Base-by-base conservation (phyloP, 148 eudicot species). In the Polygonum maritimum region DNA sequence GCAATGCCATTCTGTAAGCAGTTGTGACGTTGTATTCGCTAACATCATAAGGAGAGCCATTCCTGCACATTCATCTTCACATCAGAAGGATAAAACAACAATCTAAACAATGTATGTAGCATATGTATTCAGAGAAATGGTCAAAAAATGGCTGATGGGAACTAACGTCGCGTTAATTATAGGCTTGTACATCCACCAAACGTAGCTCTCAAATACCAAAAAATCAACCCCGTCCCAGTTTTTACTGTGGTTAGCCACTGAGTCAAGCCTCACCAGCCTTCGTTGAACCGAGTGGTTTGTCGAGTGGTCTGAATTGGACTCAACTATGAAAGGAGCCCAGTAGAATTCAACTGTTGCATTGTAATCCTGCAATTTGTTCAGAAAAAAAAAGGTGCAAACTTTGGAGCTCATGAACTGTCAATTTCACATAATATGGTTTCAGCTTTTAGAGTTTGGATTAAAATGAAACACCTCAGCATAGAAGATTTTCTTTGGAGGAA, bases 141-240 rank as follows among this genome's bases (percentile, higher is more conserved):
- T 13, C 19, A 3, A 60, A 9, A 60, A 60, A 22, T 11, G 16
- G 38, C 10, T 60, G 38, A 67, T 36, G 16, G 5, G 71, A 67
- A 78, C 88, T 79, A 38, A 94, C 98, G 97, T 92, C 39, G 96
- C 97, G 14, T 94, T 94, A 71, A 94, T 92, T 2, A 77, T 69
- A 3, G 96, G 96, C 76, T 89, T 87, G 78, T 90, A 86, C 98
- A 90, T 94, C 98, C 98, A 94, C 98, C 98, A 94, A 26, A 94
- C 89, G 76, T 94, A 94, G 83, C 96, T 94, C 77, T 92, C 97
- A 73, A 90, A 94, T 7, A 92, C 92, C 78, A 94, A 78, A 65
- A 88, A 72, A 77, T 94, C 90, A 0, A 86, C 97, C 31, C 94
- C 90, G 73, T 89, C 91, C 98, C 98, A 94, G 51, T 85, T 79